These are phyloP conservation scores for Syzygium aromaticum DNA, from an alignment of 345 rosid species.

Conservation along the genomic window DNA sequence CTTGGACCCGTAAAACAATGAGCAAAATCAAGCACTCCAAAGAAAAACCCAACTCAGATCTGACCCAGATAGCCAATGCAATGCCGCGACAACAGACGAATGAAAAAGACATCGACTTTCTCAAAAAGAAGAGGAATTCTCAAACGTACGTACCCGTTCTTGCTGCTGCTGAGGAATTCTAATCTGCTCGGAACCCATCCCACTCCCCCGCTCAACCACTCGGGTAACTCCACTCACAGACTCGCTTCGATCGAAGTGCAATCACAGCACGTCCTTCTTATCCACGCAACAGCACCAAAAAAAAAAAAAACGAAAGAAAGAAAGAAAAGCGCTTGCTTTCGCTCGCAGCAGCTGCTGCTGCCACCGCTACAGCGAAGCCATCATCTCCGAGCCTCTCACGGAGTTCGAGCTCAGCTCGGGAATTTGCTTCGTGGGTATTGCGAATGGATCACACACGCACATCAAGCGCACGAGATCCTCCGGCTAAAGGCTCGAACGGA, in stretches of 20 bases:
- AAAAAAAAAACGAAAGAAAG: background rate
- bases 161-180: slow-evolving; percentile 47
- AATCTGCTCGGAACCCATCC: slow-evolving; percentile 51
- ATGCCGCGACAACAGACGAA: background rate
- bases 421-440: background rate
- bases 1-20: background rate
- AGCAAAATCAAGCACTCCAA: background rate
- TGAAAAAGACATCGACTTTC: background rate
- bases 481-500: background rate
- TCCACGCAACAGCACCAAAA: background rate
- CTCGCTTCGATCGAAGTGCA: background rate
- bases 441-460: background rate
- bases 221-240: background rate
- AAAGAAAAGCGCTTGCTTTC: background rate
- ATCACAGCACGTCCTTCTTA: background rate
- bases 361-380: background rate
- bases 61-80: background rate
- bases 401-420: background rate
- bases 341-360: background rate
- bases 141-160: slow-evolving; percentile 30
- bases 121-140: slow-evolving; percentile 1
- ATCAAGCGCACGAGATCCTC: background rate
- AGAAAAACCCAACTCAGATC: background rate
- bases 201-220: background rate
- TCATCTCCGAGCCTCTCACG: background rate